These are phyloP conservation scores for Orbilia javanica DNA, from an alignment of 2,329 filamentous ascomycete genomes.

Conservation along the genomic window DNA sequence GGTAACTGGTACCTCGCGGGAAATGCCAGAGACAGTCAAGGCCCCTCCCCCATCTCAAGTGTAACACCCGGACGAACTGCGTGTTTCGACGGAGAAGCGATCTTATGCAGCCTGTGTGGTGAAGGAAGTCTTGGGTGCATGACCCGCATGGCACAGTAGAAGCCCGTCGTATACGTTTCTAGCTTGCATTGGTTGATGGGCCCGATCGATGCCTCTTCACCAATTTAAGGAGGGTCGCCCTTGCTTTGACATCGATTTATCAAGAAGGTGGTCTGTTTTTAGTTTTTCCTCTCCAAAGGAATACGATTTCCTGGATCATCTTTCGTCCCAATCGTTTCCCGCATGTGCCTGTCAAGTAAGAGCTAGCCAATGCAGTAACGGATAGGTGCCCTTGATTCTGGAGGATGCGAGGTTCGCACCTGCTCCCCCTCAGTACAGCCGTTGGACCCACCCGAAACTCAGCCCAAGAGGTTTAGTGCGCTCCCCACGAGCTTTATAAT, in stretches of 20 bases:
- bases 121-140: conserved; percentile 37
- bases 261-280: conserved; percentile 18
- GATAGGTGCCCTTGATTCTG: conserved; percentile 47
- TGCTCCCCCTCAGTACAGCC: conserved; percentile 38
- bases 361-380: conserved; percentile 46
- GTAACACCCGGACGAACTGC: conserved; percentile 45
- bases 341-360: conserved; percentile 31
- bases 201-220: conserved; percentile 52
- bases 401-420: conserved; percentile 36
- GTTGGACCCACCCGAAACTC: conserved; percentile 51
- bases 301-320: conserved; percentile 10
- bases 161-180: conserved; percentile 57
- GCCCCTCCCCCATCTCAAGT: conserved; percentile 24
- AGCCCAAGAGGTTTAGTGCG: conserved; percentile 41
- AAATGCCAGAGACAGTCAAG: conserved; percentile 37
- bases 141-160: conserved; percentile 46
- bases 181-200: conserved; percentile 54
- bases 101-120: conserved; percentile 34
- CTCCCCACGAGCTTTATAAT: conserved; percentile 53
- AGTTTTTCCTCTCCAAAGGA: conserved; percentile 6
- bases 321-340: conserved; percentile 33
- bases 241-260: conserved; percentile 32
- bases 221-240: conserved; percentile 56
- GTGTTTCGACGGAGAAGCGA: conserved; percentile 52
- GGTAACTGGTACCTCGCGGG: conserved; percentile 54